Evolutionary conservation across 352 stramenopile genomes (phyloP).

Genomic region (Globisporangium emineosum): DNA sequence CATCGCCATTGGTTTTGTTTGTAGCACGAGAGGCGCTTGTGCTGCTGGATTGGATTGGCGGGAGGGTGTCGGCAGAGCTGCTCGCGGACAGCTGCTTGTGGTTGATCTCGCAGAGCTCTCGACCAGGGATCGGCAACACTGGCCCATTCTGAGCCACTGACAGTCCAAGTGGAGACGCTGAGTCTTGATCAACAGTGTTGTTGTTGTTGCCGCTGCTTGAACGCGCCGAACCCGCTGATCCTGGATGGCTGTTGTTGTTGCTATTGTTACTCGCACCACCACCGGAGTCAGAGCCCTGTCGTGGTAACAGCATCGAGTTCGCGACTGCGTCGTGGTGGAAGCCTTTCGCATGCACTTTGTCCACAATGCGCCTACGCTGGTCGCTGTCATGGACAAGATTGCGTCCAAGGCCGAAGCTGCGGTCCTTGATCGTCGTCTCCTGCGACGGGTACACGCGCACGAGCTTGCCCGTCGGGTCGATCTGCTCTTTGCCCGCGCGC

Average conservation of each 20-base stretch:
- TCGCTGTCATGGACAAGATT: slow-evolving; percentile 38
- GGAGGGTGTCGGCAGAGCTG: slow-evolving; percentile 3
- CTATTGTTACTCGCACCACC: background rate
- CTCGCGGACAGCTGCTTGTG: slow-evolving; percentile 20
- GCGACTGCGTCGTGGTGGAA: slow-evolving; percentile 24
- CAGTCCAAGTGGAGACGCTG: background rate
- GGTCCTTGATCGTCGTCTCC: slow-evolving; percentile 67
- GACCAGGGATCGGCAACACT: slow-evolving; percentile 23
- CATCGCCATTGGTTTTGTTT: background rate
- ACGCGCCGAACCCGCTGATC: background rate
- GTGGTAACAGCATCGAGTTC: slow-evolving; percentile 30
- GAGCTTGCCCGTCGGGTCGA: slow-evolving; percentile 58
- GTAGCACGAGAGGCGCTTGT: background rate
- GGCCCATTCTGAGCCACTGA: slow-evolving; percentile 8
- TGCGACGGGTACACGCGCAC: slow-evolving; percentile 70
- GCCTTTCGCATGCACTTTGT: slow-evolving; percentile 41
- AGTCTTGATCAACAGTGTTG: slow-evolving; percentile 17
- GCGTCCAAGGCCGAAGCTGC: slow-evolving; percentile 63
- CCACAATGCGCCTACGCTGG: slow-evolving; percentile 41
- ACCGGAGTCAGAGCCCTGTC: background rate
- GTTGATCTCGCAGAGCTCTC: slow-evolving; percentile 31
- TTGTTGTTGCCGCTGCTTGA: slow-evolving; percentile 1
- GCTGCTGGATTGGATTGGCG: slow-evolving; percentile 1
- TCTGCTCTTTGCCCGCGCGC: slow-evolving; percentile 49
- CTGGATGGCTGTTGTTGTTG: slow-evolving; percentile 10